phyloP scores from a whole-genome alignment of 768 basidiomycete species.

The Sarcomyxa edulis region DNA sequence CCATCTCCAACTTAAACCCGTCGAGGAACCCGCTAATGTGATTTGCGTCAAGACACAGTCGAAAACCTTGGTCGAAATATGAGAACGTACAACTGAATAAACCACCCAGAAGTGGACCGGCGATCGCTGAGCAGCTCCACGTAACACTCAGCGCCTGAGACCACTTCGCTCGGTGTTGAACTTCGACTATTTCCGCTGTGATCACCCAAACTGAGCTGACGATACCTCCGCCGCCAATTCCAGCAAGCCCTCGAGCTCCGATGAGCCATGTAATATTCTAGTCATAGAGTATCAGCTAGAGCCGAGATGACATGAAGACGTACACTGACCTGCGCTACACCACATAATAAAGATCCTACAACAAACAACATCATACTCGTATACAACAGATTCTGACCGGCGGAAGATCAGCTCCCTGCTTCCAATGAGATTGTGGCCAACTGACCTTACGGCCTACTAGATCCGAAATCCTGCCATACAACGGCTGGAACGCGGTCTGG shows the following conservation, averaged over 20 bases:
- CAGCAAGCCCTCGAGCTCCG: slow-evolving; percentile 58
- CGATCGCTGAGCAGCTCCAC: slow-evolving; percentile 82
- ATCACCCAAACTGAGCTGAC: slow-evolving; percentile 85
- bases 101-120: slow-evolving; percentile 80
- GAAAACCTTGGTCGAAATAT: too few species aligned
- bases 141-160: slow-evolving; percentile 81
- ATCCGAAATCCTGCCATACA: slow-evolving; percentile 79
- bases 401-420: slow-evolving; percentile 1
- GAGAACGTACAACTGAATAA: slow-evolving; percentile 63
- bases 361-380: slow-evolving; percentile 71
- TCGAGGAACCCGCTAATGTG: slow-evolving; percentile 29
- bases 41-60: too few species aligned
- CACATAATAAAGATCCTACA: slow-evolving; percentile 76
- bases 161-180: slow-evolving; percentile 70
- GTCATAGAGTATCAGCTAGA: slow-evolving; percentile 12
- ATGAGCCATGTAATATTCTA: slow-evolving; percentile 64
- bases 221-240: slow-evolving; percentile 84
- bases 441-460: slow-evolving; percentile 73
- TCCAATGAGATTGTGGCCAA: slow-evolving; percentile 8
- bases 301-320: slow-evolving; percentile 11
- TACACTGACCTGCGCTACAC: slow-evolving; percentile 58
- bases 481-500: slow-evolving; percentile 79
- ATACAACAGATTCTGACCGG: slow-evolving; percentile 57
- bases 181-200: slow-evolving; percentile 73
- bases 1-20: slow-evolving; percentile 70